These are phyloP conservation scores for Penicillium paradoxum DNA, from an alignment of 495 filamentous ascomycete genomes.

Conservation along the genomic window DNA sequence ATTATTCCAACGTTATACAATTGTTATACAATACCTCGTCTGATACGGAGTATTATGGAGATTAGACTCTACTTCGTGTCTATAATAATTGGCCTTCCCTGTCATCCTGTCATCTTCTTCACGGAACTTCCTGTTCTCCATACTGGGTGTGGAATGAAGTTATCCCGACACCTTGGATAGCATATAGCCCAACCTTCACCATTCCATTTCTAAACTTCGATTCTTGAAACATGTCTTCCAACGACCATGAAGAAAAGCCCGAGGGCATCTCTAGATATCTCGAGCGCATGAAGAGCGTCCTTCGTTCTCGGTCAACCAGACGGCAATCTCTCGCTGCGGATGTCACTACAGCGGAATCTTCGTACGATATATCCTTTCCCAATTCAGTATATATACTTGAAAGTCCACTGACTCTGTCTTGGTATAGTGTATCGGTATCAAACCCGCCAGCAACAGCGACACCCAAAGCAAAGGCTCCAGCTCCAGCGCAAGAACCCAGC, in stretches of 20 bases:
- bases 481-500: slow-evolving; percentile 7
- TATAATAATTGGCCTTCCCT: not conserved
- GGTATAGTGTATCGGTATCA: not conserved
- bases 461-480: slow-evolving; percentile 9
- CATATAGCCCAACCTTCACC: slow-evolving; percentile 14
- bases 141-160: slow-evolving; percentile 13
- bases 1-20: not conserved
- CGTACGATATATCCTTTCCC: slow-evolving; percentile 28
- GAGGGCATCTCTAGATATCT: slow-evolving; percentile 60
- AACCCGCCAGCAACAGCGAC: slow-evolving; percentile 16
- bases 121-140: not conserved
- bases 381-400: too few species aligned
- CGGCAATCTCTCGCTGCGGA: slow-evolving; percentile 23
- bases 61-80: not conserved
- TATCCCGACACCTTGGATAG: too few species aligned
- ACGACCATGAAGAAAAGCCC: slow-evolving; percentile 47
- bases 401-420: too few species aligned
- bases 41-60: not conserved
- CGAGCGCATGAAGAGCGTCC: slow-evolving; percentile 58
- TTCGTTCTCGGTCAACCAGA: slow-evolving; percentile 50
- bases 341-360: slow-evolving; percentile 16
- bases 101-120: not conserved
- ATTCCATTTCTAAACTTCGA: slow-evolving; percentile 12
- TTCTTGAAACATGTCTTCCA: slow-evolving; percentile 27
- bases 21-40: not conserved